Evolutionary conservation across 768 basidiomycete species (phyloP).

Genomic region (Macrolepiota fuliginosa): DNA sequence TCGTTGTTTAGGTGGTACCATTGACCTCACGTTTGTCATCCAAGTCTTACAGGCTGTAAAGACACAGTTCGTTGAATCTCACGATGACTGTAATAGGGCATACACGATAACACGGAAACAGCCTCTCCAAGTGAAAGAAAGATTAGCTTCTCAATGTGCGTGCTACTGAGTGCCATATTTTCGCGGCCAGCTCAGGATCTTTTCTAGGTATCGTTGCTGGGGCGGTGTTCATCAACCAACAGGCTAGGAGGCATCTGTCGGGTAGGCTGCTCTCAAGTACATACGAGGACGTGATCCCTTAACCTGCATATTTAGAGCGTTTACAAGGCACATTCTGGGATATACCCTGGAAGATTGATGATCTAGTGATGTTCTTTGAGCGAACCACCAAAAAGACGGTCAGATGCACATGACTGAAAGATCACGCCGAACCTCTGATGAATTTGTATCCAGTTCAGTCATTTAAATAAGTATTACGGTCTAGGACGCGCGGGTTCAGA

Average conservation of each 20-base stretch:
- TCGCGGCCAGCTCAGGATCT: not conserved
- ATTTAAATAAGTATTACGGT: not conserved
- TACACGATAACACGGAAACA: not conserved
- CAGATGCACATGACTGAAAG: not conserved
- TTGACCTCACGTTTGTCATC: not conserved
- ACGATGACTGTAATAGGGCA: not conserved
- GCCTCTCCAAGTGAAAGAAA: not conserved
- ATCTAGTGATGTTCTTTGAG: not conserved
- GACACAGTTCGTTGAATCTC: too few species aligned
- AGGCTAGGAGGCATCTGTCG: not conserved
- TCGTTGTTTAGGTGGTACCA: not conserved
- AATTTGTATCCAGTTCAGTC: not conserved
- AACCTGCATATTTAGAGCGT: not conserved
- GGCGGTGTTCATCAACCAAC: not conserved
- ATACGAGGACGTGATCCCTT: too few species aligned
- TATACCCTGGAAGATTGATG: not conserved
- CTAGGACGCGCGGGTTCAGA: not conserved
- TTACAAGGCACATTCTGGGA: not conserved
- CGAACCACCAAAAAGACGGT: not conserved
- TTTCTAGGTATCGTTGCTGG: not conserved
- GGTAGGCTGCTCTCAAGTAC: not conserved
- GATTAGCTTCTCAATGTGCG: not conserved
- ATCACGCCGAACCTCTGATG: not conserved
- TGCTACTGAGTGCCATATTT: not conserved
- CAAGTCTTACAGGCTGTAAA: too few species aligned